phyloP scores from a whole-genome alignment of 768 basidiomycete species.

The Chalciporus piperatus region DNA sequence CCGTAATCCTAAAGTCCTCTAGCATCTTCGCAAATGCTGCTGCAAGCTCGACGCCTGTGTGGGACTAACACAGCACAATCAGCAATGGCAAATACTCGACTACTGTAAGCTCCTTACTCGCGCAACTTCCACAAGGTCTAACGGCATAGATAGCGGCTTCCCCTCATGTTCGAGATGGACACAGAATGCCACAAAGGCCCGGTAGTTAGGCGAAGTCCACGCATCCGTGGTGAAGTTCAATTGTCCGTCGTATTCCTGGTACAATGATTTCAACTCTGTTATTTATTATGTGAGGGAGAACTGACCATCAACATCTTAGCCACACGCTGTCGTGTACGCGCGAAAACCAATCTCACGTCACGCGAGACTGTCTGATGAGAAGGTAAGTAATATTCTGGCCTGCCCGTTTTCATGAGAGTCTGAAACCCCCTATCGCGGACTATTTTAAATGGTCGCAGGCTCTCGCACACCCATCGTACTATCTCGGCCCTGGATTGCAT shows the following conservation, averaged over 20 bases:
- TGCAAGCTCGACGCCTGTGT: background rate
- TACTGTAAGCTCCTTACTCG: no score
- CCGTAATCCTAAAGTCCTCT: background rate
- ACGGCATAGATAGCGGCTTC: background rate
- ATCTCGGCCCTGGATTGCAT: background rate
- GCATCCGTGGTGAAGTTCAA: conserved; percentile 1
- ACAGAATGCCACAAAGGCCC: background rate
- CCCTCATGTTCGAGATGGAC: background rate
- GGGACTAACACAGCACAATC: background rate
- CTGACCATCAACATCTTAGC: background rate
- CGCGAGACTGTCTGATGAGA: background rate
- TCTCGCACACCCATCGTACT: background rate
- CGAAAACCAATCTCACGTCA: background rate
- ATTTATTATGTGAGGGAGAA: background rate
- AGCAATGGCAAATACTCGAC: no score
- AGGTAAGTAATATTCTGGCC: conserved; percentile 3
- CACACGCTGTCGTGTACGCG: background rate
- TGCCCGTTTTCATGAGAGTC: background rate
- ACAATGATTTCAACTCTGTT: background rate
- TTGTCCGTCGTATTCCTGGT: background rate
- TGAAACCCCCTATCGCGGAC: background rate
- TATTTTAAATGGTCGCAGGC: background rate
- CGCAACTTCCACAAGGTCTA: background rate
- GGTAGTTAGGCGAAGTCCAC: background rate
- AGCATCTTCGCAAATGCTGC: background rate